phyloP scores from a whole-genome alignment of 83 land plant genomes.

The Picea abies region DNA sequence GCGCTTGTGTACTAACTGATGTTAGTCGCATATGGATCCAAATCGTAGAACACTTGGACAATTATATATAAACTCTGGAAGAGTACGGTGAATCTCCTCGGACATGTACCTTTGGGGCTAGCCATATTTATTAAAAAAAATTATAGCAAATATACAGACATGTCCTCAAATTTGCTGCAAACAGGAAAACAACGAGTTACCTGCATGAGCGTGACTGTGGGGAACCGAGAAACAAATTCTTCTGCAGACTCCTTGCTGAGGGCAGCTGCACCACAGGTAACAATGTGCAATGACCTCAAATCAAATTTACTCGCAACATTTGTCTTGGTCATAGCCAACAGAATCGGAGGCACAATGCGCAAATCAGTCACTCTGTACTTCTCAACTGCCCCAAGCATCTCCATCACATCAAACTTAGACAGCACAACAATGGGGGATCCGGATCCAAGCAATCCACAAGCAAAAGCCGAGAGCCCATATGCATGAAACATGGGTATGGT shows the following conservation, averaged over 20 bases:
- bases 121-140: too few relatives aligned
- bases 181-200: neutral
- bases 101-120: too few relatives aligned
- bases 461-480: constrained; percentile 72
- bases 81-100: too few relatives aligned
- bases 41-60: too few relatives aligned
- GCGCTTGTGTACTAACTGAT: too few relatives aligned
- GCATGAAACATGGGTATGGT: constrained; percentile 92
- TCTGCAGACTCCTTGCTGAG: constrained; percentile 82
- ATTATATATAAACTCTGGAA: too few relatives aligned
- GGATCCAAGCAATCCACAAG: constrained; percentile 43
- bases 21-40: too few relatives aligned
- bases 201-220: constrained; percentile 38
- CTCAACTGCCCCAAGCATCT: constrained; percentile 62
- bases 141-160: neutral
- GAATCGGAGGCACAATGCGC: constrained; percentile 91
- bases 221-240: constrained; percentile 60
- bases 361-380: constrained; percentile 53
- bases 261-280: constrained; percentile 83
- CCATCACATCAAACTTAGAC: constrained; percentile 69
- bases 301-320: constrained; percentile 42
- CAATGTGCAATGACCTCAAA: constrained; percentile 42
- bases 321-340: constrained; percentile 60
- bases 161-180: neutral
- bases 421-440: constrained; percentile 77